Evolutionary conservation across 345 rosid genomes (phyloP).

Genomic region (Eucalyptus guilfoylei): DNA sequence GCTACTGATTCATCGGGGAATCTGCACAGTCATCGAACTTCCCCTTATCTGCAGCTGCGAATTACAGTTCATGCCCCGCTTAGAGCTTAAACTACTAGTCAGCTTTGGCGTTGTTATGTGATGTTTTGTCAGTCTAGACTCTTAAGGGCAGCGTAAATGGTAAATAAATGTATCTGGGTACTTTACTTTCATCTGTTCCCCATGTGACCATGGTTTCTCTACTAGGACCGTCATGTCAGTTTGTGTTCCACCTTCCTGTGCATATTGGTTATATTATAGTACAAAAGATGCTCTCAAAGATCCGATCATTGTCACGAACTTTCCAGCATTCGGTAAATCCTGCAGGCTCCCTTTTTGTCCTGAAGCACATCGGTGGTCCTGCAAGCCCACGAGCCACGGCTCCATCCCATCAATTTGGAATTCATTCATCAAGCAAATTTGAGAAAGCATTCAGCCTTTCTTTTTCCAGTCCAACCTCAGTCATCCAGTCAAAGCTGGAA

Average conservation of each 20-base stretch:
- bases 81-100: not conserved
- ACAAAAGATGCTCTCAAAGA: not conserved
- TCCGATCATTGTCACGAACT: not conserved
- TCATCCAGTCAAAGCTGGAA: not conserved
- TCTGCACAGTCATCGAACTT: not conserved
- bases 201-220: not conserved
- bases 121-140: not conserved
- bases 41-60: not conserved
- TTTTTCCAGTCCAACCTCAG: not conserved
- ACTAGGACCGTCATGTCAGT: not conserved
- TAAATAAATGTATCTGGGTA: not conserved
- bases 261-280: not conserved
- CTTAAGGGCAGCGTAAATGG: not conserved
- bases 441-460: too few relatives aligned
- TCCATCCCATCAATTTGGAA: not conserved
- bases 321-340: not conserved
- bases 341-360: not conserved
- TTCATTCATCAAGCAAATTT: too few relatives aligned
- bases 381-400: not conserved
- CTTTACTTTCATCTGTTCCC: too few relatives aligned
- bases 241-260: not conserved
- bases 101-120: not conserved
- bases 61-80: not conserved
- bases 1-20: not conserved
- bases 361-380: not conserved